Evolutionary conservation across 208 protist genomes (phyloP), one percentile per base, ranked within the genome.

Genomic region (Porcisia hertigi): DNA sequence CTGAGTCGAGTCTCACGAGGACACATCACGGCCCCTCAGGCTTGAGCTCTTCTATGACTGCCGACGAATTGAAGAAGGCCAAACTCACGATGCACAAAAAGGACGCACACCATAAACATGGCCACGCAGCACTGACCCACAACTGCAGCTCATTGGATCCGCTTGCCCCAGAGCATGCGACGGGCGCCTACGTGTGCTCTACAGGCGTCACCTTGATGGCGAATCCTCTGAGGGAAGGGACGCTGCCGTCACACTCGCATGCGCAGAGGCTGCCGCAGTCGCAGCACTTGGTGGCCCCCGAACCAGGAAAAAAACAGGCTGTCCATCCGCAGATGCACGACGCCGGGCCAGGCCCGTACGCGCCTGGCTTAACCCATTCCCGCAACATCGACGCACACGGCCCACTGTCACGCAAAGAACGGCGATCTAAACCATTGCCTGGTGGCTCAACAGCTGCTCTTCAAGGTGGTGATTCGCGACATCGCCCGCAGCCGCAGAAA

Each of bases 351-450:
- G 49, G 47, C 30, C 66, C 49, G 3, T 36, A 30, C 16, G 49
- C 3, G 4, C 43, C 66, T n/a, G 57, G 8, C 41, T 47, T 3
- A 1, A 75, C 7, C 30, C 63, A 62, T 59, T 14, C 73, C 55
- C 54, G 65, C 45, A 36, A 47, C n/a, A 36, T 59, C 34, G 71
- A 81, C 9, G 36, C 45, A 45, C 58, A 57, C 2, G 67, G 64
- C 36, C 49, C 71, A 49, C 75, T 77, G 72, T 72, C 36, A 30
- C 77, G 65, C n/a, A 82, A 82, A 67, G 77, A 82, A 67, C 77
- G 77, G 16, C 71, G 72, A 9, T 82, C 72, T 12, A 82, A 82
- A 69, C 77, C 72, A 53, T 53, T 82, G 57, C 45, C 75, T n/a
- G n/a, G n/a, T 59, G 57, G 47, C 49, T 39, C 47, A 23, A 11